Percentiles rank a stretch among this genome's conserved stretches.
Conservation (phyloP, 768 basidiomycete species). For the Suillus subalutaceus region DNA sequence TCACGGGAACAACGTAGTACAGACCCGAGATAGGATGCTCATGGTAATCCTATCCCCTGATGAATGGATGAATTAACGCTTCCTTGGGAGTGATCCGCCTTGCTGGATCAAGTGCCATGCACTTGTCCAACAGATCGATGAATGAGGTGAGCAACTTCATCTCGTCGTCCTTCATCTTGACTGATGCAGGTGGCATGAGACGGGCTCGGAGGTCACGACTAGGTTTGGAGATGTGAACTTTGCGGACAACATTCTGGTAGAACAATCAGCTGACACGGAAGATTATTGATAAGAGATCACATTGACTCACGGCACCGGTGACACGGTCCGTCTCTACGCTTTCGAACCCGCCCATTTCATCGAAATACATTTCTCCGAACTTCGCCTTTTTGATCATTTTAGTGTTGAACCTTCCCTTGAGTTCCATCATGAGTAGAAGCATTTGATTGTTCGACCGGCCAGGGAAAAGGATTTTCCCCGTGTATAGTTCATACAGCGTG, state of each 20-base stretch:
- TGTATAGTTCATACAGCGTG: constrained; percentile 94
- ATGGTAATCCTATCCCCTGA: constrained; percentile 51
- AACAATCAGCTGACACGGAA: constrained; percentile 23
- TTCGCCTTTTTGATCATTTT: constrained; percentile 95
- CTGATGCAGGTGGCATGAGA: constrained; percentile 76
- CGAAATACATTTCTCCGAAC: constrained; percentile 92
- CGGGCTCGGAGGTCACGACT: constrained; percentile 79
- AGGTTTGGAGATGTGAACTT: constrained; percentile 83
- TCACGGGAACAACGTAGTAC: constrained; percentile 18
- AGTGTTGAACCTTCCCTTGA: constrained; percentile 90
- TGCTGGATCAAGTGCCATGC: constrained; percentile 82
- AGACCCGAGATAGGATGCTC: constrained; percentile 7
- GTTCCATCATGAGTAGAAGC: constrained; percentile 97
- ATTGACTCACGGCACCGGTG: constrained; percentile 73
- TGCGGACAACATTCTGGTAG: constrained; percentile 76
- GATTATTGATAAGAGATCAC: constrained; percentile 10
- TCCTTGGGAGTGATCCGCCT: constrained; percentile 90
- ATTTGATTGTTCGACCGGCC: constrained; percentile 98
- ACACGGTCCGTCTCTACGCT: constrained; percentile 84
- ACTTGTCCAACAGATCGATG: constrained; percentile 90
- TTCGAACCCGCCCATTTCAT: constrained; percentile 87
- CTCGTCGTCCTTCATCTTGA: constrained; percentile 89
- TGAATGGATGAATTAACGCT: constrained; percentile 85
- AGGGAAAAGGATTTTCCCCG: constrained; percentile 96
- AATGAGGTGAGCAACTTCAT: constrained; percentile 77